Evolutionary conservation across 1,139 yeast genomes (phyloP).

Genomic region (Yamadazyma mexicana): DNA sequence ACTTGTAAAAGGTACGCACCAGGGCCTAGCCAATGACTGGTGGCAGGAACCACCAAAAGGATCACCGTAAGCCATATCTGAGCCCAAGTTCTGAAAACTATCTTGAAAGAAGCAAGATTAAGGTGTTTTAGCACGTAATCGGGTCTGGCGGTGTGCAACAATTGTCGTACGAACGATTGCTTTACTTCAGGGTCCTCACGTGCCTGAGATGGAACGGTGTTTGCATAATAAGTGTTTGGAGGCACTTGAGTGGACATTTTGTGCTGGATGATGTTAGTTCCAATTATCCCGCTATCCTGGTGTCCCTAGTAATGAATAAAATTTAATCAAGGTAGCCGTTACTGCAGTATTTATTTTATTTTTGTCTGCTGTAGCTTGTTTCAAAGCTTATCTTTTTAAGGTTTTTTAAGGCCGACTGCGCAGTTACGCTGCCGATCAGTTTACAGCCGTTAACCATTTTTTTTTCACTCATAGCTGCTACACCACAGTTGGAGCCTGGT

Average conservation of each 20-base stretch:
- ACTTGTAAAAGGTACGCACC: slow-evolving; percentile 31
- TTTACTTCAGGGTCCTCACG: not conserved
- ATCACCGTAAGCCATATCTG: slow-evolving; percentile 30
- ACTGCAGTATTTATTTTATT: no score
- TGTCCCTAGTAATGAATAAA: no score
- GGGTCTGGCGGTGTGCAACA: slow-evolving; percentile 18
- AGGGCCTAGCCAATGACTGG: slow-evolving; percentile 30
- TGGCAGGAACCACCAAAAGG: slow-evolving; percentile 24
- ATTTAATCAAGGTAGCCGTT: no score
- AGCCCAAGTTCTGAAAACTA: slow-evolving; percentile 27
- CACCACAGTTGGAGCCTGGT: slow-evolving; percentile 20
- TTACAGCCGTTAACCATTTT: not conserved
- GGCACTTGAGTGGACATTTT: not conserved
- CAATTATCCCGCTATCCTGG: no score
- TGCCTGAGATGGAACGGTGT: no score
- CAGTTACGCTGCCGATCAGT: not conserved
- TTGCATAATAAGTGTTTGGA: slow-evolving; percentile 1
- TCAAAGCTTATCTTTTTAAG: no score
- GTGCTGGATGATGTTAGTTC: no score
- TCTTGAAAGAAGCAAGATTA: slow-evolving; percentile 25
- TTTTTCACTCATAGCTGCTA: not conserved
- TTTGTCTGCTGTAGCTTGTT: no score
- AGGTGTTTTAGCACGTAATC: slow-evolving; percentile 28
- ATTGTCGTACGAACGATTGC: not conserved
- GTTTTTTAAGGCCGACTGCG: not conserved